Percentiles rank a stretch among this genome's conserved stretches.
Evolutionary conservation across 2,329 filamentous ascomycete genomes (phyloP).

Genomic region (Botrytis elliptica): DNA sequence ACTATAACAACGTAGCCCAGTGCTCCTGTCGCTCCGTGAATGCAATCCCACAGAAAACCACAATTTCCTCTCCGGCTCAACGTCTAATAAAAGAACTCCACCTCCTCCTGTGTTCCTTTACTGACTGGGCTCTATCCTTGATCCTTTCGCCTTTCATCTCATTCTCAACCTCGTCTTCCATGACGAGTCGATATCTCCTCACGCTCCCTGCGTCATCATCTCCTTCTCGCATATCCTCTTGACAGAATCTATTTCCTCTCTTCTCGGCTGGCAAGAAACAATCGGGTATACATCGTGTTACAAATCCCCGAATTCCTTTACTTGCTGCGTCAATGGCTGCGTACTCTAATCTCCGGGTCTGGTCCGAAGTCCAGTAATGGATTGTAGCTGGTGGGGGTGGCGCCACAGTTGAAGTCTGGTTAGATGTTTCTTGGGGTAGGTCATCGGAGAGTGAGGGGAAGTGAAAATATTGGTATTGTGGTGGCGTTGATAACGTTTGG

Average conservation of each 20-base stretch:
- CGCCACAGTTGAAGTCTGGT: constrained; percentile 39
- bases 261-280: constrained; percentile 56
- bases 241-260: constrained; percentile 56
- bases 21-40: not conserved
- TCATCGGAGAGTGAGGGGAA: constrained; percentile 33
- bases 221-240: constrained; percentile 25
- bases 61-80: not conserved
- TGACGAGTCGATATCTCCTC: constrained; percentile 57
- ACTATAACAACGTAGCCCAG: not conserved
- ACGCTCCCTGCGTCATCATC: constrained; percentile 57
- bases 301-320: constrained; percentile 59
- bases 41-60: not conserved
- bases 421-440: constrained; percentile 4
- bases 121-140: not conserved
- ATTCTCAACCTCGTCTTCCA: constrained; percentile 24
- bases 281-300: constrained; percentile 59
- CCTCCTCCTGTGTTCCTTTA: constrained; percentile 2
- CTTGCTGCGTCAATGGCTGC: constrained; percentile 64
- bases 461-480: constrained; percentile 36
- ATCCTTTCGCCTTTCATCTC: not conserved
- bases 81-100: constrained; percentile 13
- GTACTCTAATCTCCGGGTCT: constrained; percentile 62
- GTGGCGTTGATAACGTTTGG: constrained; percentile 14
- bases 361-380: constrained; percentile 67
- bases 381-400: constrained; percentile 56